phyloP scores from a whole-genome alignment of 352 stramenopile genomes.

The Phytophthora pluvialis region DNA sequence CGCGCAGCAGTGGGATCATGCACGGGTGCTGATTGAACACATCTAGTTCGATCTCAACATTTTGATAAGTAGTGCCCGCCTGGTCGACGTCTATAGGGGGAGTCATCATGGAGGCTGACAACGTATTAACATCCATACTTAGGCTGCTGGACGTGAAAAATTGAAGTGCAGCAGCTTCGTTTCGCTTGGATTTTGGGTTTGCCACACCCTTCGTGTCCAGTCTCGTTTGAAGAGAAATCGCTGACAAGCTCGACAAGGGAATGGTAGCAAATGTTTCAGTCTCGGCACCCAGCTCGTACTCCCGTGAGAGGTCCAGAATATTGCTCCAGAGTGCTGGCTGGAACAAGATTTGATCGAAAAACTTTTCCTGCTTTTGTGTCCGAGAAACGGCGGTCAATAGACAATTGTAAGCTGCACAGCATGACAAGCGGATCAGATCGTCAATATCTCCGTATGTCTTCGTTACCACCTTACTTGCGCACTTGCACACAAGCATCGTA shows the following conservation, averaged over 20 bases:
- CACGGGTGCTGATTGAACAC: slow-evolving; percentile 75
- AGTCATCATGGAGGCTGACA: slow-evolving; percentile 18
- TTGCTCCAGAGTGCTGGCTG: slow-evolving; percentile 74
- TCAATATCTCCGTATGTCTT: slow-evolving; percentile 46
- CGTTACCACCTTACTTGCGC: slow-evolving; percentile 76
- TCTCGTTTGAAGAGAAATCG: slow-evolving; percentile 38
- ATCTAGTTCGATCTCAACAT: slow-evolving; percentile 79
- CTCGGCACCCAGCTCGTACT: slow-evolving; percentile 57
- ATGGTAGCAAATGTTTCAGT: slow-evolving; percentile 60
- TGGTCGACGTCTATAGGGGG: slow-evolving; percentile 29
- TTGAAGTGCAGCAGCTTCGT: slow-evolving; percentile 44
- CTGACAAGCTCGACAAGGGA: slow-evolving; percentile 56
- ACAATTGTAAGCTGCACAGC: slow-evolving; percentile 76
- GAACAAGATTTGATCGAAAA: slow-evolving; percentile 88
- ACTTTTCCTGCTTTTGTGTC: slow-evolving; percentile 89
- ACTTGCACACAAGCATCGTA: slow-evolving; percentile 88
- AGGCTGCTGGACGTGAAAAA: slow-evolving; percentile 85
- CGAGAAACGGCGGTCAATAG: slow-evolving; percentile 76
- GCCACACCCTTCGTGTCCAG: slow-evolving; percentile 17
- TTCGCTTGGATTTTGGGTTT: slow-evolving; percentile 21
- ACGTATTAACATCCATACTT: slow-evolving; percentile 50
- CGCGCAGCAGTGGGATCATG: slow-evolving; percentile 74
- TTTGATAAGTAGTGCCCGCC: slow-evolving; percentile 31
- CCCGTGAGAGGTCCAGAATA: slow-evolving; percentile 53
- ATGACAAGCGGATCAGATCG: slow-evolving; percentile 53